These are phyloP conservation scores for Cercospora sp. DNA, from an alignment of 2,329 filamentous ascomycete species.

Conservation along the genomic window DNA sequence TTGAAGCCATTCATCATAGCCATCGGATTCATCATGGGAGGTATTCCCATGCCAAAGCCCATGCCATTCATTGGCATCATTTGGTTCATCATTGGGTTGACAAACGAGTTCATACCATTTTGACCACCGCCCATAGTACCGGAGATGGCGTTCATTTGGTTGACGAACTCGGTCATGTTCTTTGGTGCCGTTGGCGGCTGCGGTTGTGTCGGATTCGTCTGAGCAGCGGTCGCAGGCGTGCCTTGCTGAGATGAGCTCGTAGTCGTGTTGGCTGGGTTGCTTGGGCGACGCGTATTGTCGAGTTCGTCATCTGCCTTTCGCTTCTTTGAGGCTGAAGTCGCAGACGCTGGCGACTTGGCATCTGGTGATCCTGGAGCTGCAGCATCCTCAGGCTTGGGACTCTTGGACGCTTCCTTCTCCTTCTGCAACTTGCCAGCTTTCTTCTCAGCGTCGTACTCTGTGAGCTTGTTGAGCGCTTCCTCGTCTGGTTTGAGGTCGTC, in stretches of 20 bases:
- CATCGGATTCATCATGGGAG: neutral
- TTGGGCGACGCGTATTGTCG: slow-evolving; percentile 46
- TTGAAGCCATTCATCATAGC: slow-evolving; percentile 30
- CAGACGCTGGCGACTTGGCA: slow-evolving; percentile 36
- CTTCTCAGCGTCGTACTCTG: slow-evolving; percentile 66
- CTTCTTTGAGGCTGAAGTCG: slow-evolving; percentile 64
- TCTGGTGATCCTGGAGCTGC: slow-evolving; percentile 31
- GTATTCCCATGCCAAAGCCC: slow-evolving; percentile 16
- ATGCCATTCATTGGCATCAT: slow-evolving; percentile 32
- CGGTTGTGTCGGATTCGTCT: slow-evolving; percentile 17
- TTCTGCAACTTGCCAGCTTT: slow-evolving; percentile 48
- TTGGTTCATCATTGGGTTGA: slow-evolving; percentile 29
- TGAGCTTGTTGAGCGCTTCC: slow-evolving; percentile 83
- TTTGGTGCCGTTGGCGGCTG: slow-evolving; percentile 35
- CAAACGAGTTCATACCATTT: slow-evolving; percentile 35
- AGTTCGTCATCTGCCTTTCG: slow-evolving; percentile 73
- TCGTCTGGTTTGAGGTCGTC: slow-evolving; percentile 85
- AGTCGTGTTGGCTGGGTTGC: slow-evolving; percentile 50
- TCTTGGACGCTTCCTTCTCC: slow-evolving; percentile 45
- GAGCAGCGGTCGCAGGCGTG: slow-evolving; percentile 44
- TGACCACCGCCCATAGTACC: slow-evolving; percentile 31
- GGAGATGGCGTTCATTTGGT: slow-evolving; percentile 49
- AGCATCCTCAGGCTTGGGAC: slow-evolving; percentile 27
- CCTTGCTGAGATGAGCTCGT: slow-evolving; percentile 39
- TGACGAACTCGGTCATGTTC: slow-evolving; percentile 44